These are phyloP conservation scores for Crataegus laevigata DNA, from an alignment of 306 rosid genomes.

Conservation along the genomic window DNA sequence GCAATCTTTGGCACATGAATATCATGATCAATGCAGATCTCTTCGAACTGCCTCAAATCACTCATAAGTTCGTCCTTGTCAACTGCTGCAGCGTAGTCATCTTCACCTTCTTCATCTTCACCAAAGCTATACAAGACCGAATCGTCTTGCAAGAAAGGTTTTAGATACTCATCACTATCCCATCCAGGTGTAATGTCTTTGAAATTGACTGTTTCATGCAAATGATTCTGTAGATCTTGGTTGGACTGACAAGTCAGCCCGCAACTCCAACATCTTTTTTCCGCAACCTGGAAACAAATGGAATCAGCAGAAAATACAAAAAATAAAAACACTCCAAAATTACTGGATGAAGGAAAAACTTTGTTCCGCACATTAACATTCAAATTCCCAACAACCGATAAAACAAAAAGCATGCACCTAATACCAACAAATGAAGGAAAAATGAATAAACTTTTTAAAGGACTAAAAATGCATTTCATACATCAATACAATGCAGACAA, in stretches of 20 bases:
- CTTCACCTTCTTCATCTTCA: conserved; percentile 66
- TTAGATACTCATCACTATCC: conserved; percentile 63
- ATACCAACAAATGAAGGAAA: background rate
- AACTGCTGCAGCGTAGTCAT: conserved; percentile 27
- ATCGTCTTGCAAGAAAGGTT: conserved; percentile 71
- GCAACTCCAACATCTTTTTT: conserved; percentile 77
- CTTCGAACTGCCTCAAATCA: conserved; percentile 37
- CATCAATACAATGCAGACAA: background rate
- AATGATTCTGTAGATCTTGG: conserved; percentile 55
- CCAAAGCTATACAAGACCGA: conserved; percentile 65
- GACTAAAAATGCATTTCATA: background rate
- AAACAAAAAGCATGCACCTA: background rate
- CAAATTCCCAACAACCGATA: background rate
- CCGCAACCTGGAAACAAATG: conserved; percentile 47
- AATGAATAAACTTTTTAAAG: background rate
- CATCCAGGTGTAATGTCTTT: conserved; percentile 39
- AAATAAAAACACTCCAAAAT: background rate
- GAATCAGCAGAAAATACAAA: background rate
- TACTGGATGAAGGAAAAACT: background rate
- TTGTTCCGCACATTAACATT: background rate
- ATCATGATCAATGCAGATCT: conserved; percentile 18
- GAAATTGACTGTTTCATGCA: conserved; percentile 41
- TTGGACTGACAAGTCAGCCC: conserved; percentile 46
- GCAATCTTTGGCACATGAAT: conserved; percentile 18
- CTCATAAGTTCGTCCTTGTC: conserved; percentile 42